phyloP scores from a whole-genome alignment of 2,329 filamentous ascomycete species.

The Hypoxylon sp. region DNA sequence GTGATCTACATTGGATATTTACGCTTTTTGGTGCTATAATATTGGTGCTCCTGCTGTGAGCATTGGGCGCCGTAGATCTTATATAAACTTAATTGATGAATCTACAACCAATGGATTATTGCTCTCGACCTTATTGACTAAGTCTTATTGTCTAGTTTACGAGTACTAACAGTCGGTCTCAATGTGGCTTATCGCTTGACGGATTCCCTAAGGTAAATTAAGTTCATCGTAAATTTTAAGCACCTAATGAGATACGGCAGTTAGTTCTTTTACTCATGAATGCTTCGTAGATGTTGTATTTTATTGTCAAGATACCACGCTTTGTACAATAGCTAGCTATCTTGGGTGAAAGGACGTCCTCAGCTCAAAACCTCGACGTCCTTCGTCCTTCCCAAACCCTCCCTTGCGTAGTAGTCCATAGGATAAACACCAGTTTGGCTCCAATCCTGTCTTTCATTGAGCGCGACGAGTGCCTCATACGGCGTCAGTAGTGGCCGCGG shows the following conservation, averaged over 20 bases:
- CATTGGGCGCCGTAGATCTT: slow-evolving; percentile 15
- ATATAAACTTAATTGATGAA: slow-evolving; percentile 30
- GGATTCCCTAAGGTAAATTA: too few species aligned
- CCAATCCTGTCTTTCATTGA: slow-evolving; percentile 85
- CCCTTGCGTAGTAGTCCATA: slow-evolving; percentile 98
- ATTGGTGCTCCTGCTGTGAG: slow-evolving; percentile 3
- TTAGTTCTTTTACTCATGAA: neutral
- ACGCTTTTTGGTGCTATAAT: slow-evolving; percentile 19
- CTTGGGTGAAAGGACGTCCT: neutral
- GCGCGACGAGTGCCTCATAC: slow-evolving; percentile 93
- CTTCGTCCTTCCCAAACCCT: slow-evolving; percentile 87
- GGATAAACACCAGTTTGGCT: slow-evolving; percentile 80
- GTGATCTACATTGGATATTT: slow-evolving; percentile 15
- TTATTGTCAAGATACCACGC: neutral
- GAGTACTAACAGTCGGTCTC: too few species aligned
- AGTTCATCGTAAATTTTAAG: neutral
- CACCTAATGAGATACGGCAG: neutral
- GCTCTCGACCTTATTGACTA: neutral
- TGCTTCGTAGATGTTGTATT: neutral
- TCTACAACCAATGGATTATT: neutral
- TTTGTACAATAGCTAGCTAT: neutral
- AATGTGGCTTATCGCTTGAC: too few species aligned
- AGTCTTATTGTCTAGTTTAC: neutral
- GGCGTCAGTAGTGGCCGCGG: slow-evolving; percentile 89
- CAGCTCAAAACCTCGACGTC: slow-evolving; percentile 45